These are phyloP conservation scores for Ogataea trehaloabstinens DNA, from an alignment of 805 yeast genomes.

Conservation along the genomic window DNA sequence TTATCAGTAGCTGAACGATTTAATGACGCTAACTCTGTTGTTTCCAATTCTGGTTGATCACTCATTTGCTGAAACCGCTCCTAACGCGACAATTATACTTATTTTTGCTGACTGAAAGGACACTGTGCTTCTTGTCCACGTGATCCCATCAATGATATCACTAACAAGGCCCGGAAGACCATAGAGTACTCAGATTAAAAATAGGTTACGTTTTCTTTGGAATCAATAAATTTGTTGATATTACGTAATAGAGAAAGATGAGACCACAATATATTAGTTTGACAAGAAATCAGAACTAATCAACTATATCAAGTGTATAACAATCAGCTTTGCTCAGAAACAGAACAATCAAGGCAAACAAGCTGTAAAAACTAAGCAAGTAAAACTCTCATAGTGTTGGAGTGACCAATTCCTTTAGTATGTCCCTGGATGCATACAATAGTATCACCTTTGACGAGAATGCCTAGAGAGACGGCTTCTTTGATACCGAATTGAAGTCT, in stretches of 20 bases:
- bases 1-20: not conserved
- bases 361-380: slow-evolving; percentile 46
- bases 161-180: no score
- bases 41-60: not conserved
- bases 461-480: slow-evolving; percentile 83
- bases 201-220: no score
- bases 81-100: no score
- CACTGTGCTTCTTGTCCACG: no score
- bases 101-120: no score
- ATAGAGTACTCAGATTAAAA: no score
- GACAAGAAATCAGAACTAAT: no score
- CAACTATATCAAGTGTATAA: not conserved
- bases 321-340: not conserved
- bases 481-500: slow-evolving; percentile 91
- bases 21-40: slow-evolving; percentile 2
- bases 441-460: slow-evolving; percentile 82
- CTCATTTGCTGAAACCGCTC: no score
- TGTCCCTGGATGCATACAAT: slow-evolving; percentile 97
- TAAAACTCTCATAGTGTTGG: slow-evolving; percentile 94
- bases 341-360: not conserved
- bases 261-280: no score
- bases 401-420: slow-evolving; percentile 98
- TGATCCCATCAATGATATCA: no score
- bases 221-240: no score
- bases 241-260: no score